Evolutionary conservation across 371 early-diverging fungal species (phyloP), one percentile per base, ranked within the genome.

Genomic region (Mucor lusitanicus): DNA sequence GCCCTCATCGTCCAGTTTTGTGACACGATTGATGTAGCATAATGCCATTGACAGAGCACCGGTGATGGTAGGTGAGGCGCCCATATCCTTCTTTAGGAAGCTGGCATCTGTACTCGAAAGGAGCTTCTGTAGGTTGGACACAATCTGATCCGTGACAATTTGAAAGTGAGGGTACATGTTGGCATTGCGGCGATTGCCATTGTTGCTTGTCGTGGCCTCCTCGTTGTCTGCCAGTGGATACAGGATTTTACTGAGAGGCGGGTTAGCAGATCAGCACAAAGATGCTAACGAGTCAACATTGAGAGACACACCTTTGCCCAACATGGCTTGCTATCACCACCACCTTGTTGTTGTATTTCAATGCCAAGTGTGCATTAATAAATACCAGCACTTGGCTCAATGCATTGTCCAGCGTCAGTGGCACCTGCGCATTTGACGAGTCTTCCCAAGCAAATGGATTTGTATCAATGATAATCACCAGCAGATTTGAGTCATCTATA

Each of bases 281-380:
- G n/a, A n/a, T n/a, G n/a, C n/a, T n/a, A n/a, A n/a, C n/a, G n/a
- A n/a, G n/a, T n/a, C n/a, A n/a, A n/a, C n/a, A n/a, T 30, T 30
- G 2, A 30, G 2, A 2, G 30, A 50, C 50, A 25, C 7, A 79
- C 82, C 82, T 79, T 61, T 83, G 75, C 0, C 80, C 83, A 35
- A 77, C 73, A 73, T 90, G 90, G 70, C 89, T 83, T 3, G 93
- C 95, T 13, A 96, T 88, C 1, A 93, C 90, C 0, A 89, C 93
- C 21, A 96, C 81, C 64, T 84, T 82, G 75, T 94, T 95, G 64
- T 94, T 92, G 53, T 92, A 88, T 56, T 91, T 90, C 12, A 95
- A 82, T 9, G 95, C 92, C 57, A 96, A 80, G 75, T 94, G 94
- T 2, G 96, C 95, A 73, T 96, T 95, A 63, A 95, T 86, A 68